Percentiles rank a stretch among this genome's conserved stretches.
Conservation (phyloP, 805 yeast genomes). For the Phaffomyces antillensis region DNA sequence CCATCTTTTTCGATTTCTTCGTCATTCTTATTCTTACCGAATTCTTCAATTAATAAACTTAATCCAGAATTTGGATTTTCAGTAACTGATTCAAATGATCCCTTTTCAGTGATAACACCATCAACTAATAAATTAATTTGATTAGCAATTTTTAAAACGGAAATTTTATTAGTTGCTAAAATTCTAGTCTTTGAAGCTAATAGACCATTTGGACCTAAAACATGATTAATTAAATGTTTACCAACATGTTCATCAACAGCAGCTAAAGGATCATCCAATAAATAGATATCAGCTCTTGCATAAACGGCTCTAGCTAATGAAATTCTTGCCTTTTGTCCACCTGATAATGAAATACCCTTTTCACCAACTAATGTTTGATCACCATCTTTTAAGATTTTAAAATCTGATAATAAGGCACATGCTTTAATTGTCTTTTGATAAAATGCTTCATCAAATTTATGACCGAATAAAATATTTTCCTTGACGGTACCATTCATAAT, state of each 20-base stretch:
- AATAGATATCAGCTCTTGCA: constrained; percentile 84
- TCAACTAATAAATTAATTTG: constrained; percentile 60
- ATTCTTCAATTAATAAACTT: constrained; percentile 50
- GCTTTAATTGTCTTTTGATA: constrained; percentile 78
- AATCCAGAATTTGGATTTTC: constrained; percentile 40
- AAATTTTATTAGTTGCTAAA: constrained; percentile 81
- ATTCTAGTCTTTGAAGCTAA: constrained; percentile 67
- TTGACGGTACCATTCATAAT: constrained; percentile 90
- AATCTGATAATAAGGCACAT: constrained; percentile 78
- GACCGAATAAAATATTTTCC: constrained; percentile 90
- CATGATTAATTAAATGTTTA: constrained; percentile 72
- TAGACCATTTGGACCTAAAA: constrained; percentile 75
- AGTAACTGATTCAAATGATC: constrained; percentile 48
- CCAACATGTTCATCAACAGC: constrained; percentile 99
- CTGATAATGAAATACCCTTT: constrained; percentile 91
- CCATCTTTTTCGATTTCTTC: constrained; percentile 19
- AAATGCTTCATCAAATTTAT: constrained; percentile 70
- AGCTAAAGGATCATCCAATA: constrained; percentile 86
- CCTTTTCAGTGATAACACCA: constrained; percentile 64
- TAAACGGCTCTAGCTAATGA: constrained; percentile 94
- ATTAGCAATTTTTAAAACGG: constrained; percentile 72
- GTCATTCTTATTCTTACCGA: constrained; percentile 32
- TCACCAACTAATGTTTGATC: constrained; percentile 93
- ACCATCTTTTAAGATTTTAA: constrained; percentile 76
- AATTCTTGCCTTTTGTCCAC: constrained; percentile 96